A percentile compares a stretch with the other conserved stretches of the same genome.
phyloP scores from a whole-genome alignment of 768 basidiomycete genomes.

The Megacollybia marginata region DNA sequence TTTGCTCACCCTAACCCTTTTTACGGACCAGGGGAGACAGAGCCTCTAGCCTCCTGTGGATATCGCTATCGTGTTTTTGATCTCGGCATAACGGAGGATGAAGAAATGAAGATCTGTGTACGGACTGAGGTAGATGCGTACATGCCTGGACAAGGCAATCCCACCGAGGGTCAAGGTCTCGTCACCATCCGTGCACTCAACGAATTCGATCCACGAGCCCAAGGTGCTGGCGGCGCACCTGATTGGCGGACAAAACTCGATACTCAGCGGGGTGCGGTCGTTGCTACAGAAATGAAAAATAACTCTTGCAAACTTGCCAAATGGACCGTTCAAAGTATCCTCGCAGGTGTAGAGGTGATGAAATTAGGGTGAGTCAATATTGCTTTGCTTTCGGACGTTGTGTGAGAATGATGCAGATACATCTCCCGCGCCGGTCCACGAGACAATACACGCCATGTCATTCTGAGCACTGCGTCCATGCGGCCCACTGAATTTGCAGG shows the following conservation, averaged over 20 bases:
- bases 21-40: conserved; percentile 88
- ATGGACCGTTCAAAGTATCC: conserved; percentile 92
- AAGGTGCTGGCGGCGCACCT: conserved; percentile 91
- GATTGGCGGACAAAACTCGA: conserved; percentile 99
- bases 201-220: conserved; percentile 89
- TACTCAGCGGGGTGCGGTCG: conserved; percentile 93
- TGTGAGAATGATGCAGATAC: conserved; percentile 46
- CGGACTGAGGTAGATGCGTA: conserved; percentile 97
- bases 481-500: conserved; percentile 90
- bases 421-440: conserved; percentile 91
- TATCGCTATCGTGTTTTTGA: conserved; percentile 97
- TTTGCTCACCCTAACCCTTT: conserved; percentile 92
- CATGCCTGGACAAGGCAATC: conserved; percentile 50
- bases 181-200: conserved; percentile 93
- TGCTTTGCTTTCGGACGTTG: neutral
- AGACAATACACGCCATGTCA: conserved; percentile 93
- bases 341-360: conserved; percentile 93
- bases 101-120: conserved; percentile 85
- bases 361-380: conserved; percentile 85
- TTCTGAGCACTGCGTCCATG: conserved; percentile 90
- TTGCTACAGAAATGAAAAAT: conserved; percentile 99
- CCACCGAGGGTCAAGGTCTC: conserved; percentile 65
- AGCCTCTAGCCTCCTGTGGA: conserved; percentile 91
- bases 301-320: conserved; percentile 96
- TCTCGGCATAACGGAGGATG: conserved; percentile 83